phyloP scores from a whole-genome alignment of 192 early-diverging fungal species.

The Bifiguratus adelaidae region DNA sequence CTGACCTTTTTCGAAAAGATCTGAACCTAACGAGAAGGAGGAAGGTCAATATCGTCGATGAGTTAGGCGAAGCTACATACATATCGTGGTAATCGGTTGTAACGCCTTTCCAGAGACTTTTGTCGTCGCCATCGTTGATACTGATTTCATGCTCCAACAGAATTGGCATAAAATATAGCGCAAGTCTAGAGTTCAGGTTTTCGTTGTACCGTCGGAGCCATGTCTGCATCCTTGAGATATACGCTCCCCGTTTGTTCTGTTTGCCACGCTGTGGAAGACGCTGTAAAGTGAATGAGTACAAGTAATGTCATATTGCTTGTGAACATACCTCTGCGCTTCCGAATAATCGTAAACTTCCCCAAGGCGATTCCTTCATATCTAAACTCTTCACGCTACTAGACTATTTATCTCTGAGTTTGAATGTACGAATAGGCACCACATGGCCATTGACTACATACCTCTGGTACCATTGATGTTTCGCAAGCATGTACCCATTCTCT shows the following conservation, averaged over 20 bases:
- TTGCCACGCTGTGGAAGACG: slow-evolving; percentile 6
- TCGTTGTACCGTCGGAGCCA: slow-evolving; percentile 29
- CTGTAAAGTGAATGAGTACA: slow-evolving; percentile 11
- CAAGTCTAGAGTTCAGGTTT: slow-evolving; percentile 36
- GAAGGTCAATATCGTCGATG: neutral
- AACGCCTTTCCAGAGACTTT: slow-evolving; percentile 30
- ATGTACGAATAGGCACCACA: neutral
- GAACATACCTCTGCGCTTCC: too few relatives aligned
- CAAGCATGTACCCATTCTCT: slow-evolving; percentile 26
- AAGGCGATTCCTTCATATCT: slow-evolving; percentile 8
- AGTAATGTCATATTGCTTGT: slow-evolving; percentile 6
- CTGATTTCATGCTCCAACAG: slow-evolving; percentile 31
- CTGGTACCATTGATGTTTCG: slow-evolving; percentile 30
- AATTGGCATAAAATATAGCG: slow-evolving; percentile 34
- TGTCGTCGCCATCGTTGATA: slow-evolving; percentile 24
- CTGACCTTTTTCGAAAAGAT: slow-evolving; percentile 28
- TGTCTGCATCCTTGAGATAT: slow-evolving; percentile 21
- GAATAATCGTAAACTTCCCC: slow-evolving; percentile 2
- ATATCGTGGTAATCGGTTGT: slow-evolving; percentile 29
- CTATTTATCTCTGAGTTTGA: neutral
- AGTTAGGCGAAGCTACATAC: slow-evolving; percentile 10
- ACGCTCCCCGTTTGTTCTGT: slow-evolving; percentile 13
- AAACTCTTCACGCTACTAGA: neutral
- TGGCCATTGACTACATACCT: slow-evolving; percentile 11
- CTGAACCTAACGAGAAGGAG: slow-evolving; percentile 15